These are phyloP conservation scores for Simmondsia chinensis DNA, from an alignment of 148 eudicot genomes.

Conservation along the genomic window DNA sequence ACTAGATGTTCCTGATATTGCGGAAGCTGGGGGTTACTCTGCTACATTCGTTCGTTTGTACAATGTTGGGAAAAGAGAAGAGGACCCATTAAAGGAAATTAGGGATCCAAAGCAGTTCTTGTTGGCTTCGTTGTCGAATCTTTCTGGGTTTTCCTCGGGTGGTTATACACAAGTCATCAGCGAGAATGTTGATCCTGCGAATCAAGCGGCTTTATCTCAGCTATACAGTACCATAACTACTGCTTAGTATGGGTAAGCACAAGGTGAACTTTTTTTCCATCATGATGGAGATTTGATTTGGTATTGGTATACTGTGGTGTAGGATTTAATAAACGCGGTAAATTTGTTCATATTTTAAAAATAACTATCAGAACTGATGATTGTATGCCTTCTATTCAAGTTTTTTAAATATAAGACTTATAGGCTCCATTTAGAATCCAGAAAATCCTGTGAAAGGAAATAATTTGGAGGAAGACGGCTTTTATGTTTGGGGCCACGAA, in stretches of 20 bases:
- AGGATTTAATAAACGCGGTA: no score
- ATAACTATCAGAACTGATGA: no score
- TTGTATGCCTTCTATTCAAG: no score
- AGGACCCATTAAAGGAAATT: slow-evolving; percentile 77
- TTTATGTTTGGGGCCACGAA: no score
- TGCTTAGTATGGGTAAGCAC: slow-evolving; percentile 37
- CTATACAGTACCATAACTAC: slow-evolving; percentile 36
- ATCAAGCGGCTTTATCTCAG: slow-evolving; percentile 73
- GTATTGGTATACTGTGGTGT: no score
- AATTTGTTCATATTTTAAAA: no score
- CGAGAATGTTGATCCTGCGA: slow-evolving; percentile 61
- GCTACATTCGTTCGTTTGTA: slow-evolving; percentile 69
- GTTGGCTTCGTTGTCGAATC: slow-evolving; percentile 48
- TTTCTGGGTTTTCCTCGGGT: slow-evolving; percentile 51
- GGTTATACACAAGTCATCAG: slow-evolving; percentile 45
- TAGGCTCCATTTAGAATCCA: no score
- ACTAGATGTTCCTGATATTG: slow-evolving; percentile 82
- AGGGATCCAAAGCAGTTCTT: slow-evolving; percentile 76
- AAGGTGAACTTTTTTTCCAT: no score
- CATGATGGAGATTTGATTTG: no score
- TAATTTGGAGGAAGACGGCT: no score
- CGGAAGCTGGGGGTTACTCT: slow-evolving; percentile 60
- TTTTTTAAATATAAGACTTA: no score
- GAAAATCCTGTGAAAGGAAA: no score
- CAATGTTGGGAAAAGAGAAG: slow-evolving; percentile 81